Conservation (phyloP, 2,329 filamentous ascomycete species). For the Epicoccum sorghinum region DNA sequence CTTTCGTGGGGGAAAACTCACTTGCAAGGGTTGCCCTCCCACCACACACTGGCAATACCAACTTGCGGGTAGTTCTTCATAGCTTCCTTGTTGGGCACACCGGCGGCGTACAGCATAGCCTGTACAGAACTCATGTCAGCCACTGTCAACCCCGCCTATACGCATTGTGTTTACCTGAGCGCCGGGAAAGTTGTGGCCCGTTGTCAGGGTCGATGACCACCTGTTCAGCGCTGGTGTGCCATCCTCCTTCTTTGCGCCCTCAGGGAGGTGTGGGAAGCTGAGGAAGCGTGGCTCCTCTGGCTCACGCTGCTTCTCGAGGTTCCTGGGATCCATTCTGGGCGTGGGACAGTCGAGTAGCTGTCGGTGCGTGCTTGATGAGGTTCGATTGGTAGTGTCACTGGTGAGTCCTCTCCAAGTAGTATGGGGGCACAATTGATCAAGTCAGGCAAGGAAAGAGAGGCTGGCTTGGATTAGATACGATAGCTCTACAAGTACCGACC, state of each 20-base stretch:
- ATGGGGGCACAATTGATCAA: not conserved
- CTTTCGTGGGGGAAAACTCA: slow-evolving; percentile 53
- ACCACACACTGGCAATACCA: slow-evolving; percentile 91
- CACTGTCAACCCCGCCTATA: not conserved
- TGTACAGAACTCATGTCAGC: slow-evolving; percentile 46
- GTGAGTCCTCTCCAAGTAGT: not conserved
- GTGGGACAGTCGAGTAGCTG: not conserved
- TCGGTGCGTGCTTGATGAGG: not conserved
- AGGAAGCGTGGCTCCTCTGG: slow-evolving; percentile 57
- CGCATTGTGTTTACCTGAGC: slow-evolving; percentile 69
- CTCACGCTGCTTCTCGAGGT: slow-evolving; percentile 44
- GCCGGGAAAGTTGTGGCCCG: slow-evolving; percentile 86
- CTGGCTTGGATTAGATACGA: slow-evolving; percentile 26
- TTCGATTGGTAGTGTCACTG: not conserved
- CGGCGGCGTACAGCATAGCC: slow-evolving; percentile 95
- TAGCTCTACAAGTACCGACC: slow-evolving; percentile 27
- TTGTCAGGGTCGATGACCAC: slow-evolving; percentile 83
- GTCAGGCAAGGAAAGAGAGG: slow-evolving; percentile 1
- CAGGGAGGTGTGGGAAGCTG: slow-evolving; percentile 62
- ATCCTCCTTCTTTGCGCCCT: slow-evolving; percentile 57
- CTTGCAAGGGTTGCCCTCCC: slow-evolving; percentile 98
- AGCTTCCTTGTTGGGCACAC: slow-evolving; percentile 78
- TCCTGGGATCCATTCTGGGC: slow-evolving; percentile 44
- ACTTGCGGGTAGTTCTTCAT: slow-evolving; percentile 94
- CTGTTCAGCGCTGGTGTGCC: slow-evolving; percentile 76